Evolutionary conservation across 1,139 yeast genomes (phyloP), one percentile per base, ranked within the genome.

Genomic region (Schwanniomyces etchellsii): DNA sequence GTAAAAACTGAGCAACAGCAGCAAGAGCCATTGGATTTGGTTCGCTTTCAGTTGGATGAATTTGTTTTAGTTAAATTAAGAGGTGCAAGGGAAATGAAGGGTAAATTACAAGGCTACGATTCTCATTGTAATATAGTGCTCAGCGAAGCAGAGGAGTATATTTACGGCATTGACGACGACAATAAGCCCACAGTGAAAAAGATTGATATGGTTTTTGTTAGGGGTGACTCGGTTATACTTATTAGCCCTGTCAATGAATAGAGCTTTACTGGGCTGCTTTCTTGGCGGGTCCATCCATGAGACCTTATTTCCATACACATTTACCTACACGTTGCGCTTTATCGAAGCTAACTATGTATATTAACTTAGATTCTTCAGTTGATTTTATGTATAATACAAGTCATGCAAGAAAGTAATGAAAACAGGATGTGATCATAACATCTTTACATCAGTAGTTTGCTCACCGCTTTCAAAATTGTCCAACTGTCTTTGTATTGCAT

Each of bases 41-140:
- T 93, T 44, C 79, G 93, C 42, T 74, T 83, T 39, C 86, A 89
- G 38, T 64, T 93, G 29, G 97, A 93, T 50, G 98, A 91, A 57
- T 64, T 70, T 33, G 89, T 93, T 15, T 74, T 77, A 50, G 94
- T 93, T 35, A 93, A 93, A 54, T 74, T 93, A 38, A 79, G 98
- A 55, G 97, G 96, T n/a, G 94, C 94, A 39, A 74, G 99, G 45
- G 96, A 89, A 53, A 73, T 91, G 60, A 75, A 77, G 28, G 99
- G 99, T 5, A 78, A 77, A 43, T 70, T 93, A 35, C 98, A 91
- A 53, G 96, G 96, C 2, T 91, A 85, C 57, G 97, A 91, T 57
- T 83, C 95, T 29, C 97, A 91, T 58, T 91, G 97, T 58, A 91
- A 93, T 55, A 78, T 93, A 73, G 96, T 91, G 26, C 72, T 91